Evolutionary conservation across 2,329 filamentous ascomycete species (phyloP).

Genomic region (Podosphaera fusca): DNA sequence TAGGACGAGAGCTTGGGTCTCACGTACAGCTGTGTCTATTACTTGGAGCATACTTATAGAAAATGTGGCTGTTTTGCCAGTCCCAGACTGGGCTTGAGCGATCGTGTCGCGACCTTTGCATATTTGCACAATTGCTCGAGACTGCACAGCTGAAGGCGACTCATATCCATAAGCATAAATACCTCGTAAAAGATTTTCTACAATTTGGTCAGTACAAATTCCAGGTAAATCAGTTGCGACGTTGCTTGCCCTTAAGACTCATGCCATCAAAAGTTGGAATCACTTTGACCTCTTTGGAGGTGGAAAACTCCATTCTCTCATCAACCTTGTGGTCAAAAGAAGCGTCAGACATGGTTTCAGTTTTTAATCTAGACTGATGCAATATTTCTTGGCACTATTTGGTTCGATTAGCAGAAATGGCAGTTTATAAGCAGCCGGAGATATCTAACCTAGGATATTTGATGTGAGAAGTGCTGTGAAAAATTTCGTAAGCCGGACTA

Average conservation of each 20-base stretch:
- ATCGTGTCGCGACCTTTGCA: slow-evolving; percentile 99
- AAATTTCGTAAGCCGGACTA: too few relatives aligned
- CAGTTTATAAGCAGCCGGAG: too few relatives aligned
- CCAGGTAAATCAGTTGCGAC: background rate
- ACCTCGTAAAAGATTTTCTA: slow-evolving; percentile 53
- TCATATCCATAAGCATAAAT: slow-evolving; percentile 98
- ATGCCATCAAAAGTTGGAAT: slow-evolving; percentile 81
- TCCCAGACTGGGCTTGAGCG: slow-evolving; percentile 90
- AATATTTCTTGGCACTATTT: too few relatives aligned
- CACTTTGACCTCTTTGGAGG: slow-evolving; percentile 91
- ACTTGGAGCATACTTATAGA: slow-evolving; percentile 91
- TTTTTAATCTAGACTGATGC: slow-evolving; percentile 18
- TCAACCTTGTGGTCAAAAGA: slow-evolving; percentile 72
- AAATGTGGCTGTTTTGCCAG: slow-evolving; percentile 90
- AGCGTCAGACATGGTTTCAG: slow-evolving; percentile 48
- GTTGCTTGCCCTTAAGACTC: slow-evolving; percentile 53
- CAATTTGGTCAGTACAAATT: slow-evolving; percentile 1
- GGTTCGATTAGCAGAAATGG: too few relatives aligned
- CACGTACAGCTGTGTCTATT: slow-evolving; percentile 77
- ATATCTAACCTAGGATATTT: too few relatives aligned
- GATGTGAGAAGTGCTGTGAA: too few relatives aligned
- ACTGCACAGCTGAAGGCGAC: slow-evolving; percentile 92
- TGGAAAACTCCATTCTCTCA: slow-evolving; percentile 94
- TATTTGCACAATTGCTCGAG: slow-evolving; percentile 91
- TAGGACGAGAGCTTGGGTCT: slow-evolving; percentile 84